Conservation (phyloP, 495 filamentous ascomycete genomes). For the Penicillium robsamsonii region DNA sequence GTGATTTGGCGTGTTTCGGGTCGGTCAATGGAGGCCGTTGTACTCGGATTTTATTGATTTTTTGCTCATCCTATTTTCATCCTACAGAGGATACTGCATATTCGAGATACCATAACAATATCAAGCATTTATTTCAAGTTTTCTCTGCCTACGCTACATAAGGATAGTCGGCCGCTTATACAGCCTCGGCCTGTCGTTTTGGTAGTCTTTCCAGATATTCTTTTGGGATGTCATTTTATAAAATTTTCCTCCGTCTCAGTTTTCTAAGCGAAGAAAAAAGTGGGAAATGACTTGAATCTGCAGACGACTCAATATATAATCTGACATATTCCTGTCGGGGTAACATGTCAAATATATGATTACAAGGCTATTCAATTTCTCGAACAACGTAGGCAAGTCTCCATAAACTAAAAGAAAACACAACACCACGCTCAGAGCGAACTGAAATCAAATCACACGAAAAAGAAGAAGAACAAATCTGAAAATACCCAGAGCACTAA, state of each 20-base stretch:
- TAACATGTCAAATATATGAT: background rate
- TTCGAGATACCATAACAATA: background rate
- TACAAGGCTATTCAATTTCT: background rate
- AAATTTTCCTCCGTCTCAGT: too few relatives aligned
- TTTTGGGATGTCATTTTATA: too few relatives aligned
- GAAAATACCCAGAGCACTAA: slow-evolving; percentile 9
- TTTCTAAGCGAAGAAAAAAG: too few relatives aligned
- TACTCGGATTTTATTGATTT: background rate
- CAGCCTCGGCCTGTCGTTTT: too few relatives aligned
- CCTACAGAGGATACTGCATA: background rate
- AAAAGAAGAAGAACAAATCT: slow-evolving; percentile 15
- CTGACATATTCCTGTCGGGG: background rate
- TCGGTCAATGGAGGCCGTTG: background rate
- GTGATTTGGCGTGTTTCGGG: background rate
- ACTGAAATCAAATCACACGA: slow-evolving; percentile 11
- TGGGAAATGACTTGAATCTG: too few relatives aligned
- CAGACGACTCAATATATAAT: too few relatives aligned
- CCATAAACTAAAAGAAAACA: slow-evolving; percentile 11
- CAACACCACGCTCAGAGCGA: slow-evolving; percentile 12
- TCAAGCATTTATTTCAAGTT: background rate
- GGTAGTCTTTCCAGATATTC: too few relatives aligned
- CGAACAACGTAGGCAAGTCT: background rate
- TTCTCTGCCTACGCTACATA: background rate
- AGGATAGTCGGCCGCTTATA: too few relatives aligned
- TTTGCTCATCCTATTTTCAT: background rate